Conservation (phyloP, 2,329 filamentous ascomycete species). For the Kalaharituber pfeilii region DNA sequence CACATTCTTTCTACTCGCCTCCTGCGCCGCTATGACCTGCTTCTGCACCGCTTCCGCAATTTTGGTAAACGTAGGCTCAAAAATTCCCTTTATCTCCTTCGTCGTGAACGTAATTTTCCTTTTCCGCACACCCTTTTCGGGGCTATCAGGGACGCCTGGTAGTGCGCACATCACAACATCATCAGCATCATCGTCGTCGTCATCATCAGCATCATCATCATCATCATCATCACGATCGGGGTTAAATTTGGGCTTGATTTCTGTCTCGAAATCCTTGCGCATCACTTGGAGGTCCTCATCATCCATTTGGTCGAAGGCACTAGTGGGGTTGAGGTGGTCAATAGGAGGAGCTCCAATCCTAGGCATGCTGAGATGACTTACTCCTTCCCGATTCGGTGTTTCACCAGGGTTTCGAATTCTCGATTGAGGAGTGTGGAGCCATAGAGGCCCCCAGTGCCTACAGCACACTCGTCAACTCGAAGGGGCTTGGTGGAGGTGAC, state of each 20-base stretch:
- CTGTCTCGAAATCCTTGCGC: not conserved
- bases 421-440: slow-evolving; percentile 48
- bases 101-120: not conserved
- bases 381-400: slow-evolving; percentile 8
- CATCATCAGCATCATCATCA: not conserved
- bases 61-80: not conserved
- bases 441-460: slow-evolving; percentile 51
- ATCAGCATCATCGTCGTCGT: not conserved
- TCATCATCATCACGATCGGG: not conserved
- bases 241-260: not conserved
- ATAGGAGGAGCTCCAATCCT: slow-evolving; percentile 24
- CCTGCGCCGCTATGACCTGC: not conserved
- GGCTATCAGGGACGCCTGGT: not conserved
- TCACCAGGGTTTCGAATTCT: slow-evolving; percentile 40
- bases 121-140: not conserved
- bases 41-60: not conserved
- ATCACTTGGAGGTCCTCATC: not conserved
- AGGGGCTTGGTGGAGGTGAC: slow-evolving; percentile 51
- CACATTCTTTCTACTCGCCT: not conserved
- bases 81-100: not conserved
- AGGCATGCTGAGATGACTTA: slow-evolving; percentile 28
- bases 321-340: not conserved
- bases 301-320: not conserved
- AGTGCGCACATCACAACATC: not conserved
- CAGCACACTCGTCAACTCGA: slow-evolving; percentile 58